A percentile compares a stretch with the other conserved stretches of the same genome.
Conservation (phyloP, 163 green algal genomes). For the Scenedesmus sp. region DNA sequence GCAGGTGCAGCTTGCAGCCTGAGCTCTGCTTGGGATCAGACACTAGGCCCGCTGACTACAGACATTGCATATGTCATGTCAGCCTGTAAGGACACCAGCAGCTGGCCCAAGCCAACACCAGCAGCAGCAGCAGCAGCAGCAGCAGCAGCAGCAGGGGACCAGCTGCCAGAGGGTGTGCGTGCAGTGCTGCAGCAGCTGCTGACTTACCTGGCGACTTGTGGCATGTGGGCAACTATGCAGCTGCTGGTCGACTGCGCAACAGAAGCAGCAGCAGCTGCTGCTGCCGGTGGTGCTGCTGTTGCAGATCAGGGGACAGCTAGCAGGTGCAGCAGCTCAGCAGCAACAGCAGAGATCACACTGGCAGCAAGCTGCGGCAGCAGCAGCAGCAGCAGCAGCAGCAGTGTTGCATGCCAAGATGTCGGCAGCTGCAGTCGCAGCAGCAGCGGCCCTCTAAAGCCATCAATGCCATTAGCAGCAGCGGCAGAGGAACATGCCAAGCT, state of each 20-base stretch:
- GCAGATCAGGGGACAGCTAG: not conserved
- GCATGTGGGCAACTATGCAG: not conserved
- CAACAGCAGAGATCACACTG: not conserved
- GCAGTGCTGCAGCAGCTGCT: not conserved
- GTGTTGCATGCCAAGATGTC: not conserved
- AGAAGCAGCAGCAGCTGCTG: not conserved
- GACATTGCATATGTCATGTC: constrained; percentile 5
- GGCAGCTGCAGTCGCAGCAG: not conserved
- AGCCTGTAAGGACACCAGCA: not conserved
- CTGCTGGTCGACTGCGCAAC: not conserved
- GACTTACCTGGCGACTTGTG: not conserved
- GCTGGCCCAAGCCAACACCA: not conserved
- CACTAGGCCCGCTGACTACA: not conserved
- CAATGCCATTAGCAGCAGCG: not conserved
- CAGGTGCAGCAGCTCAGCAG: not conserved
- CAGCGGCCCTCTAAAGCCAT: not conserved
- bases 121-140: not conserved
- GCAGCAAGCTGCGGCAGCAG: not conserved
- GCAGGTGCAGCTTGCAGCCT: not conserved
- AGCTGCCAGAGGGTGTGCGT: not conserved
- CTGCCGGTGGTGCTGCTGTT: not conserved
- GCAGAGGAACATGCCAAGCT: not conserved
- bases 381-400: not conserved
- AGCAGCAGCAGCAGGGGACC: too few relatives aligned
- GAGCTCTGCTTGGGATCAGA: not conserved